These are phyloP conservation scores for Boletus subluridellus DNA, from an alignment of 1,284 basidiomycete genomes.

Conservation along the genomic window DNA sequence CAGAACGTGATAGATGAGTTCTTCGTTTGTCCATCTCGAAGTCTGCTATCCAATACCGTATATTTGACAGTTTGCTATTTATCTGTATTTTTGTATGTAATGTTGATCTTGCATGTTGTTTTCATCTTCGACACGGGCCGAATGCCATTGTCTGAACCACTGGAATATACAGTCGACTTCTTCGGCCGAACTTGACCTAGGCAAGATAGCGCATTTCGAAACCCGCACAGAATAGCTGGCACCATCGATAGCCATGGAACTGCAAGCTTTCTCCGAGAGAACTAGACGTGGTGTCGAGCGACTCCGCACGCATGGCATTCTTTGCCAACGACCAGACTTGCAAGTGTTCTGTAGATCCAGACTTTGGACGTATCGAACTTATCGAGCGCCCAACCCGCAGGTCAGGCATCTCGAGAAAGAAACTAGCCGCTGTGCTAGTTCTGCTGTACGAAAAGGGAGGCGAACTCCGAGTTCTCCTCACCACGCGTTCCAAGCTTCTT, in stretches of 20 bases:
- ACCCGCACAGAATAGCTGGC: background rate
- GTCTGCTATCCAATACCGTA: background rate
- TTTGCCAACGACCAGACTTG: constrained; percentile 47
- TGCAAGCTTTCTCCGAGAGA: constrained; percentile 32
- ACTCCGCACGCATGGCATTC: constrained; percentile 35
- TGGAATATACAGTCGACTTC: background rate
- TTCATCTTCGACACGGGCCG: background rate
- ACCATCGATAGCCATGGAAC: constrained; percentile 3
- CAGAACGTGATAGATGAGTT: constrained; percentile 12
- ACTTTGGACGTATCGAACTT: constrained; percentile 1
- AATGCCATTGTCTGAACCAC: background rate
- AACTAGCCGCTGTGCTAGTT: constrained; percentile 73
- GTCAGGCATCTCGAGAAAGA: constrained; percentile 44
- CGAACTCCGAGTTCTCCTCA: constrained; percentile 71
- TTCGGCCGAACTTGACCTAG: background rate
- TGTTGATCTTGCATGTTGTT: constrained; percentile 2
- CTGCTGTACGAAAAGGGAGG: constrained; percentile 68
- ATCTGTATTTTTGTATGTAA: constrained; percentile 25
- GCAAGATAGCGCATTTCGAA: background rate
- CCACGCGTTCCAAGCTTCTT: constrained; percentile 76
- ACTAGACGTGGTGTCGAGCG: constrained; percentile 42
- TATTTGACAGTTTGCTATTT: constrained; percentile 19
- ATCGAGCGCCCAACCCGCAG: constrained; percentile 32
- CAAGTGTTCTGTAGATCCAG: constrained; percentile 37
- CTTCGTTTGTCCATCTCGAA: background rate